Evolutionary conservation across 352 stramenopile genomes (phyloP), one percentile per base, ranked within the genome.

Genomic region (Phytophthora chlamydospora): DNA sequence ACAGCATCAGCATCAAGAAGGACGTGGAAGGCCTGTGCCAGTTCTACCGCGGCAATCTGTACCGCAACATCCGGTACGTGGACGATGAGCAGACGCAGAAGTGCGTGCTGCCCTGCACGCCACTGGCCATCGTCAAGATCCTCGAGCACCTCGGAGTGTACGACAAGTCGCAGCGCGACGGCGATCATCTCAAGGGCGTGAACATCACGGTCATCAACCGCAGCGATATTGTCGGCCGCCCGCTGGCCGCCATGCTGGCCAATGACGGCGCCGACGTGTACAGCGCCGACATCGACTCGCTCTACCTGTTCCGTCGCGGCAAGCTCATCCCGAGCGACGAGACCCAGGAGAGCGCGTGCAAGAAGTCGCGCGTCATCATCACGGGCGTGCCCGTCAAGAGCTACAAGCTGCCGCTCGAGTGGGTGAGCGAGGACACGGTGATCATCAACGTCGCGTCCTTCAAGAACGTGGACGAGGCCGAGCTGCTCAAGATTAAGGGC

Each of bases 121-220:
- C 97, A 4, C 76, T 99, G 9, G 95, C 95, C 11, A 97, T 98
- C 33, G 83, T 98, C 65, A 97, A 96, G 69, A 98, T 98, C 55
- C 74, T 99, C 29, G 91, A 99, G 66, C 78, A 96, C 74, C 67
- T 97, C 49, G 78, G 77, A 55, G 61, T 97, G 14, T 97, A 97
- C 78, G 87, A 96, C 76, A 87, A 78, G 71, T 56, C 54, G 21
- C 66, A 87, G 55, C 67, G 76, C 9, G 29, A 50, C 11, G 85
- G 78, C 39, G 67, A 89, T 62, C 83, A 90, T 63, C 69, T 97
- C 62, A 64, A 83, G 31, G 88, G 92, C 29, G 83, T 93, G 42
- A 95, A 85, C 55, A 89, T 98, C 43, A 98, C 96, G 47, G 96
- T 99, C 46, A 96, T 99, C 63, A 99, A 99, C 85, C 89, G 97